Conservation (phyloP, 106 monocot species). For the Apostasia ramifera region DNA sequence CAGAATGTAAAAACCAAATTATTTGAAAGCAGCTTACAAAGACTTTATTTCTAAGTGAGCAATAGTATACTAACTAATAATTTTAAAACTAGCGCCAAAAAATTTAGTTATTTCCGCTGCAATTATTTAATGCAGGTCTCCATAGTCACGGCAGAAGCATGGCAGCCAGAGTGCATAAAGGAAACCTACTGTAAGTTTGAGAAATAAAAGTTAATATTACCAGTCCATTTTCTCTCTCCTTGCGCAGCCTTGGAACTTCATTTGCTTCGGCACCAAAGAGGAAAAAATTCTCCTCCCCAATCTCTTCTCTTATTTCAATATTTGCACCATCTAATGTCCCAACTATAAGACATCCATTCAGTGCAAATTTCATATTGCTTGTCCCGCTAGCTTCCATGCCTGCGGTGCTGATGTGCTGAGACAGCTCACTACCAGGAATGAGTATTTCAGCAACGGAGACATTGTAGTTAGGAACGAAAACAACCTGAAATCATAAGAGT, state of each 20-base stretch:
- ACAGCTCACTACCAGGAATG: conserved; percentile 92
- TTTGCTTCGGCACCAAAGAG: conserved; percentile 89
- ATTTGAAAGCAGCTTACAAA: no score
- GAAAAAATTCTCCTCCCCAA: conserved; percentile 89
- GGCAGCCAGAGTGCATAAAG: background rate
- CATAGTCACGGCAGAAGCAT: background rate
- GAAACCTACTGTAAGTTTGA: no score
- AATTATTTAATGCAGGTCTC: no score
- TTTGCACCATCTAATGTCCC: conserved; percentile 94
- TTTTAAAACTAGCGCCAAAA: no score
- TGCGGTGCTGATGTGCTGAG: conserved; percentile 92
- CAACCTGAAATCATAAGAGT: conserved; percentile 30
- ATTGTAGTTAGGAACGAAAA: conserved; percentile 90
- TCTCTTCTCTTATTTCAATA: conserved; percentile 93
- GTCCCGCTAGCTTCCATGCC: conserved; percentile 98
- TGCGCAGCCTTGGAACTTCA: conserved; percentile 68
- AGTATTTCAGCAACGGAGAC: conserved; percentile 85
- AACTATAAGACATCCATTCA: conserved; percentile 92
- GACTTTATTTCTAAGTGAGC: no score
- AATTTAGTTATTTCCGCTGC: no score
- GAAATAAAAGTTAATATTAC: conserved; percentile 23
- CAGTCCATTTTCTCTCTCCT: conserved; percentile 74
- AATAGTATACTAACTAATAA: no score
- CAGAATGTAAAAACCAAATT: no score
- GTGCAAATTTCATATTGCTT: conserved; percentile 94